phyloP scores from a whole-genome alignment of 441 rosid species.

The Euphorbia schlechtendalii region DNA sequence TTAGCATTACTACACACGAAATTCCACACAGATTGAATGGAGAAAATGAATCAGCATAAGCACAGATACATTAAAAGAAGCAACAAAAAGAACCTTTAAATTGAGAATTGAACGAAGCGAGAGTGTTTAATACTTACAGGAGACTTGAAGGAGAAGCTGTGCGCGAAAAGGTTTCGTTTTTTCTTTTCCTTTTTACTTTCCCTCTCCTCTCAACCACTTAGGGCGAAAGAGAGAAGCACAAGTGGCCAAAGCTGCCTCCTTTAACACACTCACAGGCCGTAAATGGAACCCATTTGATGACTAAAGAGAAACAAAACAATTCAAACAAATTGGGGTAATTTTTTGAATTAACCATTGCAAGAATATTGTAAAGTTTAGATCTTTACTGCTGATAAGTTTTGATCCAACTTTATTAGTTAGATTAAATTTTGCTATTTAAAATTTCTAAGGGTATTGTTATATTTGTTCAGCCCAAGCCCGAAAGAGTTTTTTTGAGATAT shows the following conservation, averaged over 20 bases:
- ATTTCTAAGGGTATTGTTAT: too few species aligned
- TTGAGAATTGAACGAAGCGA: background rate
- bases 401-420: too few species aligned
- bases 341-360: too few species aligned
- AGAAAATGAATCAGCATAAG: background rate
- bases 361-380: too few species aligned
- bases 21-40: background rate
- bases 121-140: conserved; percentile 22
- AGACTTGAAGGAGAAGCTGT: conserved; percentile 12
- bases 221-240: conserved; percentile 5
- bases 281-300: too few species aligned
- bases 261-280: too few species aligned
- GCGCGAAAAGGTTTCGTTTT: conserved; percentile 6
- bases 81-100: background rate
- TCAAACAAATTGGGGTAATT: too few species aligned
- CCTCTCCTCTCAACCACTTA: background rate
- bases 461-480: too few species aligned
- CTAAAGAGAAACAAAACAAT: too few species aligned
- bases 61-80: background rate
- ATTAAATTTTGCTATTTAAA: too few species aligned
- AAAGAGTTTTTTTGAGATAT: too few species aligned
- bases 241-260: conserved; percentile 17
- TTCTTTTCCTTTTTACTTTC: background rate
- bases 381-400: too few species aligned
- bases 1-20: conserved; percentile 5